Evolutionary conservation across 2,329 filamentous ascomycete genomes (phyloP).

Genomic region (Aspergillus brasiliensis): DNA sequence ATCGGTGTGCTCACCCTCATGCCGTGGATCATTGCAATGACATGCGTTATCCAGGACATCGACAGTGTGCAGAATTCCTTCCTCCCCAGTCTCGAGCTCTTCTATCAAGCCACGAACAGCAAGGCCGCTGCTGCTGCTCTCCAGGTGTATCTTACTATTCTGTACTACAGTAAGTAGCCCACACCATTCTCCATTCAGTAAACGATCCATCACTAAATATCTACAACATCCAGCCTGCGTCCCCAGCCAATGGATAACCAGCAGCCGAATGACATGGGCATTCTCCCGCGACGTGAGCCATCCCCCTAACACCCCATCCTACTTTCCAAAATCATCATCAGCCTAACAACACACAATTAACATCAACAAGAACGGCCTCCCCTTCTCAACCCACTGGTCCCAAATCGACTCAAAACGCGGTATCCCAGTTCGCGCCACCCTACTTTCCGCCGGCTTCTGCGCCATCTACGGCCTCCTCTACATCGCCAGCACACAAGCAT

Average conservation of each 20-base stretch:
- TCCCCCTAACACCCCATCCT: too few relatives aligned
- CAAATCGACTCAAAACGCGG: too few relatives aligned
- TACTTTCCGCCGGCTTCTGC: slow-evolving; percentile 28
- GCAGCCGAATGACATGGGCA: too few relatives aligned
- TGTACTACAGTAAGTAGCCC: slow-evolving; percentile 10
- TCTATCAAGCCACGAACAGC: slow-evolving; percentile 28
- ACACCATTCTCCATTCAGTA: too few relatives aligned
- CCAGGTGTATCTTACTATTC: slow-evolving; percentile 16
- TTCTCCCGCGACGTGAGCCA: too few relatives aligned
- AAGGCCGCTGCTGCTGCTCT: slow-evolving; percentile 22
- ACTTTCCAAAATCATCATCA: too few relatives aligned
- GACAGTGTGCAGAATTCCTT: slow-evolving; percentile 26
- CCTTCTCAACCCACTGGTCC: too few relatives aligned
- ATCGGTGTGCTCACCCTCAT: slow-evolving; percentile 33
- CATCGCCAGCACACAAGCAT: slow-evolving; percentile 32
- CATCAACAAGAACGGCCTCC: too few relatives aligned
- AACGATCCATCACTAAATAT: too few relatives aligned
- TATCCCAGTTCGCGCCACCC: slow-evolving; percentile 30
- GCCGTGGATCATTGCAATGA: slow-evolving; percentile 30
- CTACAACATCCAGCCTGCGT: too few relatives aligned
- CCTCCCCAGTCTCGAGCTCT: slow-evolving; percentile 19
- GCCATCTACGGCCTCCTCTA: slow-evolving; percentile 37
- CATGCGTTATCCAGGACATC: slow-evolving; percentile 30
- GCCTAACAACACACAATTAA: too few relatives aligned
- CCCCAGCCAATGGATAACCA: too few relatives aligned